These are phyloP conservation scores for Aspergillus phoenicis DNA, from an alignment of 2,329 filamentous ascomycete species.

Conservation along the genomic window DNA sequence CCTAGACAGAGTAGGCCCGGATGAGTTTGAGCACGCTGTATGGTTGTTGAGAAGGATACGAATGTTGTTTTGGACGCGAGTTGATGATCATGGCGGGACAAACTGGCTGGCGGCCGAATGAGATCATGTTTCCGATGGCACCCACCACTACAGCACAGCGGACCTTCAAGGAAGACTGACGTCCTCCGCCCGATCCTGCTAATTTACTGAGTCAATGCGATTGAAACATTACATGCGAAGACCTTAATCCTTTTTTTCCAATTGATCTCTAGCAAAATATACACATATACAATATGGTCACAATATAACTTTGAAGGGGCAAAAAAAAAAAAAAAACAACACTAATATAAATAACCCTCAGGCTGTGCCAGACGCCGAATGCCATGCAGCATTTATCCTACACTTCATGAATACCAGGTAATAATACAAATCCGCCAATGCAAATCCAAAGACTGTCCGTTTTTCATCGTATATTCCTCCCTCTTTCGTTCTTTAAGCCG, in stretches of 20 bases:
- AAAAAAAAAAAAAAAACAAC: neutral
- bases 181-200: neutral
- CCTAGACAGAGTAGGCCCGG: neutral
- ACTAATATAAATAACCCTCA: conserved; percentile 19
- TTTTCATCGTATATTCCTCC: conserved; percentile 10
- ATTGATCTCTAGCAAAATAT: neutral
- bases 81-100: neutral
- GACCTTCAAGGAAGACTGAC: neutral
- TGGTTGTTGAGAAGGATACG: neutral
- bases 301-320: neutral
- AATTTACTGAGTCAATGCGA: neutral
- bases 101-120: neutral
- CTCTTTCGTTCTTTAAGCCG: conserved; percentile 27
- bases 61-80: neutral
- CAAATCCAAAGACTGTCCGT: conserved; percentile 10
- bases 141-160: neutral
- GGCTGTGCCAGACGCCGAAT: conserved; percentile 40
- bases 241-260: neutral
- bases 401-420: conserved; percentile 28
- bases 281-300: conserved; percentile 11
- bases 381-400: conserved; percentile 40
- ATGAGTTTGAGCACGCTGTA: neutral
- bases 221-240: too few relatives aligned
- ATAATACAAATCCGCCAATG: conserved; percentile 21
- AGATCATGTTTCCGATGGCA: conserved; percentile 8